phyloP scores from a whole-genome alignment of 192 early-diverging fungal genomes.

The Cladochytrium replicatum region DNA sequence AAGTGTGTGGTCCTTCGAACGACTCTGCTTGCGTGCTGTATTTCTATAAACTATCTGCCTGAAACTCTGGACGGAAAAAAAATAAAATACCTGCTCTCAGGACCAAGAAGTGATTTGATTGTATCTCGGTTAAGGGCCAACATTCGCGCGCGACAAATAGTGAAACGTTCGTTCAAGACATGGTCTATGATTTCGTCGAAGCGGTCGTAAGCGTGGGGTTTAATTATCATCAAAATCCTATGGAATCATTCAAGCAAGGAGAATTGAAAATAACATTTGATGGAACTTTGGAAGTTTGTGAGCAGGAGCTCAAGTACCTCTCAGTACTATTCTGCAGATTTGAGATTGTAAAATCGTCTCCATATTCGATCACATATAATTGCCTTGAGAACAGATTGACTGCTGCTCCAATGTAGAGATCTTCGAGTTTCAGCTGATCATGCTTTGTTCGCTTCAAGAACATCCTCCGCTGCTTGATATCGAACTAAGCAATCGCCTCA shows the following conservation, averaged over 20 bases:
- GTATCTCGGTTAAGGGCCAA: conserved; percentile 6
- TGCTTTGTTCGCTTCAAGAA: conserved; percentile 43
- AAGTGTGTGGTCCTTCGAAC: too few relatives aligned
- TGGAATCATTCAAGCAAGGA: too few relatives aligned
- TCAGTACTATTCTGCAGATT: conserved; percentile 28
- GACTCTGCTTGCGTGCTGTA: too few relatives aligned
- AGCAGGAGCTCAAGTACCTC: conserved; percentile 34
- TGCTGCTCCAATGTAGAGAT: conserved; percentile 42
- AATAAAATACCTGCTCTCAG: too few relatives aligned
- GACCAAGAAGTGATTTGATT: too few relatives aligned
- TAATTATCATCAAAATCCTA: conserved; percentile 38
- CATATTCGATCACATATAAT: conserved; percentile 35
- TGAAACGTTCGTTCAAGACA: conserved; percentile 23
- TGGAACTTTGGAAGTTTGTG: too few relatives aligned
- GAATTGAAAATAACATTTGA: too few relatives aligned
- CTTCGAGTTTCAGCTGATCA: conserved; percentile 22
- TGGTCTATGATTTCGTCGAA: conserved; percentile 35
- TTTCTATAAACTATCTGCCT: too few relatives aligned
- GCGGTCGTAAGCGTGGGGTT: conserved; percentile 20
- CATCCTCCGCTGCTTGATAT: conserved; percentile 40
- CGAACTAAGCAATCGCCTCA: too few relatives aligned
- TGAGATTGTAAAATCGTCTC: conserved; percentile 39
- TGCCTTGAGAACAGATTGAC: conserved; percentile 43
- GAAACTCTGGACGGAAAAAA: too few relatives aligned
- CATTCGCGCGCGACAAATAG: conserved; percentile 28